These are phyloP conservation scores for Diplodia mutila DNA, from an alignment of 2,329 filamentous ascomycete genomes.

Conservation along the genomic window DNA sequence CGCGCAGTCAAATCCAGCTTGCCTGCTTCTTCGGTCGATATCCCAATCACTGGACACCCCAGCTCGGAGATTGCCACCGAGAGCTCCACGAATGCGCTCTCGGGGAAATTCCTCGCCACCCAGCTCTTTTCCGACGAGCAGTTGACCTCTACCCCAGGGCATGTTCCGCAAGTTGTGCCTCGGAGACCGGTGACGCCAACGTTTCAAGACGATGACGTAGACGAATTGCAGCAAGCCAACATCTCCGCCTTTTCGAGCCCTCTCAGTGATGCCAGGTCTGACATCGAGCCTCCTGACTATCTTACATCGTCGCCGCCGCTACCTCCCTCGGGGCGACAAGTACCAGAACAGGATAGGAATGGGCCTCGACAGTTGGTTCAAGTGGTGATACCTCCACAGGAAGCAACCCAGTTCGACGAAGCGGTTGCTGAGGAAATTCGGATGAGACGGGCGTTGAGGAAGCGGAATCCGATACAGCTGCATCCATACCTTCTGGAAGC, in stretches of 20 bases:
- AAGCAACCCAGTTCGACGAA: background rate
- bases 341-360: background rate
- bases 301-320: constrained; percentile 1
- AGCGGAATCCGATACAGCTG: constrained; percentile 53
- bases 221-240: constrained; percentile 22
- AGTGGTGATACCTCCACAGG: background rate
- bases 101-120: background rate
- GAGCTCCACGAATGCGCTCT: background rate
- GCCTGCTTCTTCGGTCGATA: background rate
- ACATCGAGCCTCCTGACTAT: constrained; percentile 3
- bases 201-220: background rate
- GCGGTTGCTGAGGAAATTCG: background rate
- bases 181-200: background rate
- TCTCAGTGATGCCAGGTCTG: constrained; percentile 18
- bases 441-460: constrained; percentile 42
- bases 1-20: background rate
- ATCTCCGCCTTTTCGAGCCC: constrained; percentile 4
- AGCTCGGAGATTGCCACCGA: background rate
- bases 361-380: background rate
- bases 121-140: constrained; percentile 14
- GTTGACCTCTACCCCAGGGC: background rate
- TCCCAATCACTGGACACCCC: background rate
- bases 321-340: background rate
- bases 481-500: constrained; percentile 53
- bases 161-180: background rate